A percentile compares a stretch with the other conserved stretches of the same genome.
phyloP scores from a whole-genome alignment of 2,329 filamentous ascomycete species.

The Fusarium armeniacum region DNA sequence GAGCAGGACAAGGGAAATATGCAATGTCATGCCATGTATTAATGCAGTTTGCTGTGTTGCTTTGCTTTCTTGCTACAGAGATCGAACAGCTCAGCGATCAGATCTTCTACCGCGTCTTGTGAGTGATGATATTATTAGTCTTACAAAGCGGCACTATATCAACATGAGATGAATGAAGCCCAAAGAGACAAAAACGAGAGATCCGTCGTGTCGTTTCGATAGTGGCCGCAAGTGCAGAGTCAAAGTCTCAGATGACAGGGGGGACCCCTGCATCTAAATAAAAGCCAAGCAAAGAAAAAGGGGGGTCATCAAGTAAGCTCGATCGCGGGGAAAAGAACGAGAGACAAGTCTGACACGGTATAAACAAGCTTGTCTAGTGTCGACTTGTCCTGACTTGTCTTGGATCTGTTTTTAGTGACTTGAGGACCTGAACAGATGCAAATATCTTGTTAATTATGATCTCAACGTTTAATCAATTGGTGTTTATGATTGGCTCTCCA shows the following conservation, averaged over 20 bases:
- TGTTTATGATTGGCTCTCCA: neutral
- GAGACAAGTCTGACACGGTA: neutral
- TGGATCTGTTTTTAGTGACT: slow-evolving; percentile 17
- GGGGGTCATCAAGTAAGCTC: slow-evolving; percentile 9
- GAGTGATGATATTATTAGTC: neutral
- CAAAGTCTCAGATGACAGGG: neutral
- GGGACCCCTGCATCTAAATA: slow-evolving; percentile 9
- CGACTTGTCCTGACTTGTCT: slow-evolving; percentile 3
- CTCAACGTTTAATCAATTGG: neutral
- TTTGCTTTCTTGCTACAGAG: neutral
- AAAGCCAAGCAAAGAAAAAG: slow-evolving; percentile 3
- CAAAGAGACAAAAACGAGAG: neutral
- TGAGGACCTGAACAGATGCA: neutral
- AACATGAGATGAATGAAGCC: neutral
- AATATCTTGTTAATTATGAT: slow-evolving; percentile 17
- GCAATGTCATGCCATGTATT: neutral
- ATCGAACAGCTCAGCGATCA: neutral
- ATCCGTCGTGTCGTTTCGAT: slow-evolving; percentile 20
- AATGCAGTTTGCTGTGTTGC: neutral
- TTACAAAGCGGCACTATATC: neutral
- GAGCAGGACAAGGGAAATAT: neutral
- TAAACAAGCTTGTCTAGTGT: neutral
- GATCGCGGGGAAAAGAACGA: slow-evolving; percentile 24
- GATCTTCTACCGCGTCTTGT: neutral
- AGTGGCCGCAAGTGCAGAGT: slow-evolving; percentile 21